Conservation (phyloP, 2,329 filamentous ascomycete genomes). For the Paecilomyces variotii region DNA sequence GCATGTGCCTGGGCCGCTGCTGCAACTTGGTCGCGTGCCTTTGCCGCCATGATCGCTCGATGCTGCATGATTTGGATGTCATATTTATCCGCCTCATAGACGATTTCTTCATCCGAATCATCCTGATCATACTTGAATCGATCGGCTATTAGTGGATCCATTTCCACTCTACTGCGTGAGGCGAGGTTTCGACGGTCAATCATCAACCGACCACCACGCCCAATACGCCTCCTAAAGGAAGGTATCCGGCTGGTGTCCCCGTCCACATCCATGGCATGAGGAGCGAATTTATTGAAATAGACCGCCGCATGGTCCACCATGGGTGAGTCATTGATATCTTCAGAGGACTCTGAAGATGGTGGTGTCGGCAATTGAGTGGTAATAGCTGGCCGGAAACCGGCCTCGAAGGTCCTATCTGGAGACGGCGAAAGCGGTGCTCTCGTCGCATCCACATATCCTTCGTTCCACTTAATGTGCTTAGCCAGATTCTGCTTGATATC, state of each 20-base stretch:
- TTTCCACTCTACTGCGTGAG: conserved; percentile 40
- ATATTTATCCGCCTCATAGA: conserved; percentile 68
- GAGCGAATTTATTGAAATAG: conserved; percentile 30
- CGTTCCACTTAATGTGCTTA: conserved; percentile 88
- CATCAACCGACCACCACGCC: conserved; percentile 75
- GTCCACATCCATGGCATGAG: conserved; percentile 35
- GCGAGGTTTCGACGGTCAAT: conserved; percentile 73
- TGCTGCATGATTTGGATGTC: conserved; percentile 51
- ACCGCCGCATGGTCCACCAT: conserved; percentile 26
- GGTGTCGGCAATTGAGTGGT: conserved; percentile 57
- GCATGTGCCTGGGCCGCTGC: conserved; percentile 26
- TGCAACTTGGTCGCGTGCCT: conserved; percentile 34
- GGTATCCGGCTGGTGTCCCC: conserved; percentile 44
- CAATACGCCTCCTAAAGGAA: conserved; percentile 74
- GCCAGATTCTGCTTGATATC: conserved; percentile 82
- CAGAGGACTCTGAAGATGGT: conserved; percentile 42
- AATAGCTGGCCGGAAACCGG: conserved; percentile 58
- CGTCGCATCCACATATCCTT: conserved; percentile 80
- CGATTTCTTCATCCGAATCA: conserved; percentile 66
- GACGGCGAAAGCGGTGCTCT: conserved; percentile 76
- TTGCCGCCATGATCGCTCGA: conserved; percentile 42
- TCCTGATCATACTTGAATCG: conserved; percentile 84
- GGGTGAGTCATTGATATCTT: conserved; percentile 30
- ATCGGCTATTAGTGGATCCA: conserved; percentile 49
- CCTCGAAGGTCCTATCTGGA: conserved; percentile 53